Evolutionary conservation across 371 early-diverging fungal species (phyloP).

Genomic region (Blakeslea trispora): DNA sequence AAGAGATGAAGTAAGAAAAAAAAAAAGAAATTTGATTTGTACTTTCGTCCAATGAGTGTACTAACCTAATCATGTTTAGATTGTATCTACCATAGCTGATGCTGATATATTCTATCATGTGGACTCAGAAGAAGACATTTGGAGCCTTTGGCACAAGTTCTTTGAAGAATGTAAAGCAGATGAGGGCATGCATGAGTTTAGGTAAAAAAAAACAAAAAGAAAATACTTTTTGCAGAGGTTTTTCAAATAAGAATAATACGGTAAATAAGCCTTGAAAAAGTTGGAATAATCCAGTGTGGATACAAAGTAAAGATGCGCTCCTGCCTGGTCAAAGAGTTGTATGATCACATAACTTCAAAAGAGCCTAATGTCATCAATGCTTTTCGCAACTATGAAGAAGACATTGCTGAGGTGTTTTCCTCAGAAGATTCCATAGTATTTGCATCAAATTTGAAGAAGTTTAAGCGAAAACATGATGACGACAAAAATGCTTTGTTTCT

Average conservation of each 20-base stretch:
- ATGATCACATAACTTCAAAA: neutral
- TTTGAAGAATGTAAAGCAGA: constrained; percentile 14
- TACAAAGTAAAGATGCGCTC: constrained; percentile 9
- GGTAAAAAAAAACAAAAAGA: neutral
- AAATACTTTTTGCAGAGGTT: neutral
- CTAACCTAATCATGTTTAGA: no score
- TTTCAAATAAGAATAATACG: neutral
- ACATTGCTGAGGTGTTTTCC: neutral
- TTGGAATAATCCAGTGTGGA: constrained; percentile 5
- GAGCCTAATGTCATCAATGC: neutral
- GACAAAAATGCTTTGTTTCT: constrained; percentile 7
- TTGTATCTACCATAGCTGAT: no score
- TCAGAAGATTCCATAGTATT: neutral
- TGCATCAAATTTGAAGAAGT: neutral
- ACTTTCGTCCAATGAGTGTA: no score
- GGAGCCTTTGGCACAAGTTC: constrained; percentile 12
- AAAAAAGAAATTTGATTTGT: no score
- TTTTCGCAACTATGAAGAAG: constrained; percentile 4
- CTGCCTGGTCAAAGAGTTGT: neutral
- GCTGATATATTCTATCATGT: constrained; percentile 10
- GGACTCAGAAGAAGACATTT: constrained; percentile 7
- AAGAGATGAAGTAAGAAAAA: no score
- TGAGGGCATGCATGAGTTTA: constrained; percentile 6
- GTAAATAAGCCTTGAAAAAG: constrained; percentile 8
- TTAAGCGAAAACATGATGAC: neutral